phyloP scores from a whole-genome alignment of 805 yeast species.

The Suhomyces prunicola region DNA sequence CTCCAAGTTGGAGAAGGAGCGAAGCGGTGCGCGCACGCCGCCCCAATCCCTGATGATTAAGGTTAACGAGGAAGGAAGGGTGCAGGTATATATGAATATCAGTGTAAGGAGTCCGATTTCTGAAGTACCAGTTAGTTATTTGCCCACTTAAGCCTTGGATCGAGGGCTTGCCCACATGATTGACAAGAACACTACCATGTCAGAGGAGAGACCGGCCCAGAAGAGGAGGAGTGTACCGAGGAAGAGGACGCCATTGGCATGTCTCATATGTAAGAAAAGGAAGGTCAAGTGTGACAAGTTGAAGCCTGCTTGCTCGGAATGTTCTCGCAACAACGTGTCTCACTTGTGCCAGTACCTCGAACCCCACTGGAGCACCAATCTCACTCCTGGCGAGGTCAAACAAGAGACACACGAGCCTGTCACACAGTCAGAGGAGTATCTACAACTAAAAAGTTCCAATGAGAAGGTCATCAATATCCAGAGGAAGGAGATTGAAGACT shows the following conservation, averaged over 20 bases:
- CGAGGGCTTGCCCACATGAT: neutral
- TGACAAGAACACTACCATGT: constrained; percentile 1
- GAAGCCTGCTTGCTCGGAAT: constrained; percentile 41
- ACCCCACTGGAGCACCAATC: constrained; percentile 32
- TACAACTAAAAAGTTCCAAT: constrained; percentile 12
- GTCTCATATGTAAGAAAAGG: constrained; percentile 38
- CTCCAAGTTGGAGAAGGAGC: neutral
- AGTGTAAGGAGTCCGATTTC: neutral
- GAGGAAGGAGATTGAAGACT: constrained; percentile 29
- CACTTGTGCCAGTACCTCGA: constrained; percentile 40
- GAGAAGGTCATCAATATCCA: constrained; percentile 25
- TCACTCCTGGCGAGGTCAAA: constrained; percentile 2
- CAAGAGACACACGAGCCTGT: neutral
- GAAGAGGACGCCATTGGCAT: constrained; percentile 38
- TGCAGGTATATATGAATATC: neutral
- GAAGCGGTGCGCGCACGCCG: constrained; percentile 1
- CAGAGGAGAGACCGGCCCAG: neutral
- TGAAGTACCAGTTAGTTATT: neutral
- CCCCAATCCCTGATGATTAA: neutral
- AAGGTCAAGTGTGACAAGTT: constrained; percentile 44
- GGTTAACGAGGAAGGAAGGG: neutral
- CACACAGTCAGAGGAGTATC: constrained; percentile 16
- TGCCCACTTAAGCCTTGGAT: neutral
- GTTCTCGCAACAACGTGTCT: constrained; percentile 38
- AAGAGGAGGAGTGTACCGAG: constrained; percentile 36